phyloP scores from a whole-genome alignment of 768 basidiomycete genomes.

The Kwoniella pini region DNA sequence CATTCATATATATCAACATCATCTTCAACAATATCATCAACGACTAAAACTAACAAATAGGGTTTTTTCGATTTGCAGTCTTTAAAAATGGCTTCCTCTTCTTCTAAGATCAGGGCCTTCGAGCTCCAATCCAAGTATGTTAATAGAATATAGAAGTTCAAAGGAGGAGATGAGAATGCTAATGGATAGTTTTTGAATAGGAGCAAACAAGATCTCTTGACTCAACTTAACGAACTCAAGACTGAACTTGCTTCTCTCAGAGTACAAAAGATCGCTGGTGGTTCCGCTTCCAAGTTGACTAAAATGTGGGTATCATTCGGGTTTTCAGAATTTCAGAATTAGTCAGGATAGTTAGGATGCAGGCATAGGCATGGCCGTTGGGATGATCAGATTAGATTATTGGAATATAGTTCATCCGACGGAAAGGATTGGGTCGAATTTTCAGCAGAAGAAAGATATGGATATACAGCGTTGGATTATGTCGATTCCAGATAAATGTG shows the following conservation, averaged over 20 bases:
- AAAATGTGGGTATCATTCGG: conserved; percentile 74
- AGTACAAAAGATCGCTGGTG: conserved; percentile 97
- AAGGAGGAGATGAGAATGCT: conserved; percentile 8
- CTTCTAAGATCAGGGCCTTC: conserved; percentile 54
- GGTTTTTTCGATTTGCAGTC: background rate
- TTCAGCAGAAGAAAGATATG: background rate
- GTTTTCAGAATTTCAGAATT: background rate
- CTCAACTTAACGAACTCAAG: conserved; percentile 93
- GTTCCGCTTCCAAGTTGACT: conserved; percentile 90
- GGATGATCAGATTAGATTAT: background rate
- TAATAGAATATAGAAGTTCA: background rate
- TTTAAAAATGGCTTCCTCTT: conserved; percentile 47
- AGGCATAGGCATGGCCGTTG: no score
- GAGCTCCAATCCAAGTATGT: conserved; percentile 56
- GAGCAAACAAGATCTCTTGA: conserved; percentile 94
- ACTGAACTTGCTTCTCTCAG: conserved; percentile 88
- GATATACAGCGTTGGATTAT: background rate
- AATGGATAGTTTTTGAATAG: conserved; percentile 45
- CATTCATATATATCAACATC: background rate
- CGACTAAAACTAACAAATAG: background rate
- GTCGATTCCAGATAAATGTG: background rate
- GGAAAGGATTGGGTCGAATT: no score
- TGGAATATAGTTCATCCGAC: no score
- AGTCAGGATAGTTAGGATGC: no score
- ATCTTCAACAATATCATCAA: background rate